Percentiles rank a stretch among this genome's conserved stretches.
Evolutionary conservation across 2,329 filamentous ascomycete species (phyloP).

Genomic region (Tolypocladium amazonense): DNA sequence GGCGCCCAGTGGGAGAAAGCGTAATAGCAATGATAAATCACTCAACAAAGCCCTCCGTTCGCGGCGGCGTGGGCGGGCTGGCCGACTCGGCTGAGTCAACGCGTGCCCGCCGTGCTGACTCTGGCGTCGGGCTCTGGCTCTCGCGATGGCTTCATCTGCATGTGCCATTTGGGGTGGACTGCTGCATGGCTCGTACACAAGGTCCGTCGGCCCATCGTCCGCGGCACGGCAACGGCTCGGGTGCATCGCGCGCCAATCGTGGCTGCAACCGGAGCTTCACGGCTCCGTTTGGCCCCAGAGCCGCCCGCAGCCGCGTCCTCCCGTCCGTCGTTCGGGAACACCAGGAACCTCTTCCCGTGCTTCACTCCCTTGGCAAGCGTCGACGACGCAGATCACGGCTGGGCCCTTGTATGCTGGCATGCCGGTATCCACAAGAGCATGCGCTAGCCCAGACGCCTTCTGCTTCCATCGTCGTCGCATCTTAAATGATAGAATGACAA

Average conservation of each 20-base stretch:
- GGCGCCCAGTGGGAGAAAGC: neutral
- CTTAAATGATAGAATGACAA: too few species aligned
- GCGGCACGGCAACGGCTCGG: conserved; percentile 1
- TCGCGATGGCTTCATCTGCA: neutral
- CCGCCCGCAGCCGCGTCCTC: conserved; percentile 3
- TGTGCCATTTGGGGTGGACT: neutral
- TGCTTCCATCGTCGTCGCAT: neutral
- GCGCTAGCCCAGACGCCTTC: neutral
- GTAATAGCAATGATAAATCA: conserved; percentile 5
- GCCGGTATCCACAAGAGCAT: neutral
- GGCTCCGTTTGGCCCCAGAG: conserved; percentile 4
- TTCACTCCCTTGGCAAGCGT: neutral
- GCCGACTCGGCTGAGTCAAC: conserved; percentile 1
- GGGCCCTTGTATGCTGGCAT: neutral
- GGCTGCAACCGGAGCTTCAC: conserved; percentile 5
- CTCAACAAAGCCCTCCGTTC: conserved; percentile 2
- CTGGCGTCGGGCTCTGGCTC: neutral
- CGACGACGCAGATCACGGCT: neutral
- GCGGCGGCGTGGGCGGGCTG: neutral
- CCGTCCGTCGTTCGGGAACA: conserved; percentile 2
- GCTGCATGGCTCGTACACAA: neutral
- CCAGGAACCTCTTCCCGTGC: conserved; percentile 1
- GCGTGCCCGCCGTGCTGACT: neutral
- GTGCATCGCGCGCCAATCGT: neutral
- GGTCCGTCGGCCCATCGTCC: neutral